Conservation (phyloP, 257 asterid species). For the Petrea volubilis region DNA sequence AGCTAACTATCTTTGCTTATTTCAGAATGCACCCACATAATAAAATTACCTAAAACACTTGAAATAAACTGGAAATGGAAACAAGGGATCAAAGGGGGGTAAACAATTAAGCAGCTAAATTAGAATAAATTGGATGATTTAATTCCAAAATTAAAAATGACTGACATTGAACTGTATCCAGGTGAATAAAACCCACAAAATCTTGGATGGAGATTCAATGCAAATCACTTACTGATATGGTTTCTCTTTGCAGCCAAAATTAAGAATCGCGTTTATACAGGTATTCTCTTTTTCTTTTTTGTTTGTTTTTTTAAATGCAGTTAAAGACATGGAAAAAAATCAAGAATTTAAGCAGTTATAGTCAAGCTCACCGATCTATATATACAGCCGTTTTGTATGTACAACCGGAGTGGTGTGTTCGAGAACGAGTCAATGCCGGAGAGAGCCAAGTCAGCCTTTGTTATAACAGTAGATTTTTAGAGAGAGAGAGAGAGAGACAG, state of each 20-base stretch:
- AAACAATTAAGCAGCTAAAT: constrained; percentile 23
- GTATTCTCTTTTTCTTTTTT: neutral
- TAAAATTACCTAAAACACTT: neutral
- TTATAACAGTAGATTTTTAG: constrained; percentile 30
- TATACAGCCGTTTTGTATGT: constrained; percentile 33
- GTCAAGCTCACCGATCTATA: constrained; percentile 60
- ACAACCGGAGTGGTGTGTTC: constrained; percentile 40
- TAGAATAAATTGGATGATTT: constrained; percentile 40
- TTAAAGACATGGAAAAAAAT: neutral
- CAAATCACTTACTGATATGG: constrained; percentile 42
- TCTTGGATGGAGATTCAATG: constrained; percentile 38
- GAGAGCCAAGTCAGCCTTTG: constrained; percentile 56
- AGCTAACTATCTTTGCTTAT: neutral
- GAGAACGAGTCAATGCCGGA: constrained; percentile 67
- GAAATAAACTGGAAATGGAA: constrained; percentile 15
- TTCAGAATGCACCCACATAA: constrained; percentile 15
- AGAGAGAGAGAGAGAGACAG: constrained; percentile 26
- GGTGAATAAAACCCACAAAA: constrained; percentile 36
- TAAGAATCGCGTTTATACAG: constrained; percentile 24
- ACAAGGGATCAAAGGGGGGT: neutral
- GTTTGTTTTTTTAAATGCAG: neutral
- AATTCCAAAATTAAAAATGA: constrained; percentile 40
- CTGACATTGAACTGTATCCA: constrained; percentile 28
- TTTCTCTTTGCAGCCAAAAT: constrained; percentile 22
- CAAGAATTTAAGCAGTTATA: constrained; percentile 22